phyloP scores from a whole-genome alignment of 2,329 filamentous ascomycete species.

The Sporothrix schenckii region DNA sequence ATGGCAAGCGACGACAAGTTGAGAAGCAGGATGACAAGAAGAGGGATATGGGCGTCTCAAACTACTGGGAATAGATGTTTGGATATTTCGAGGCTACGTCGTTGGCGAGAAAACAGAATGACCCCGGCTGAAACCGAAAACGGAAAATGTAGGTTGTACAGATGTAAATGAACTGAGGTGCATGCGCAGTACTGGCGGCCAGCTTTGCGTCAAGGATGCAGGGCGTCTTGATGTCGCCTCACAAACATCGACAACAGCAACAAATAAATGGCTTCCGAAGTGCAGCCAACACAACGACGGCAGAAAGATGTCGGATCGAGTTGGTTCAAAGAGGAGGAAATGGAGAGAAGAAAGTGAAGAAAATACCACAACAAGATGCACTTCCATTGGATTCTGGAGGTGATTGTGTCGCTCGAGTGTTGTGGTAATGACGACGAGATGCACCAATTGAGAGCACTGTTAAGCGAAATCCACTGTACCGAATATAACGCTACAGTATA shows the following conservation, averaged over 20 bases:
- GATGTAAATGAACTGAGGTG: background rate
- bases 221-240: no score
- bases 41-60: background rate
- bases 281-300: background rate
- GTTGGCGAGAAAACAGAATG: no score
- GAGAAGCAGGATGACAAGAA: background rate
- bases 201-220: no score
- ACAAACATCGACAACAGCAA: no score
- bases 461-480: background rate
- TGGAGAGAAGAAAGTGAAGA: background rate
- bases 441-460: background rate
- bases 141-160: background rate
- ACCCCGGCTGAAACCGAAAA: background rate
- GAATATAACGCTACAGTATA: background rate
- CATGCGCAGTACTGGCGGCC: no score
- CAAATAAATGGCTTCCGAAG: background rate
- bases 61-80: background rate
- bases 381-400: background rate
- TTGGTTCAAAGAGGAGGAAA: background rate
- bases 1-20: background rate
- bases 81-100: no score
- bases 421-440: background rate
- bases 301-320: background rate
- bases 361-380: background rate
- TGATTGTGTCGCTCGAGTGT: background rate